phyloP scores from a whole-genome alignment of 495 filamentous ascomycete species.

The Lentithecium fluviatile region DNA sequence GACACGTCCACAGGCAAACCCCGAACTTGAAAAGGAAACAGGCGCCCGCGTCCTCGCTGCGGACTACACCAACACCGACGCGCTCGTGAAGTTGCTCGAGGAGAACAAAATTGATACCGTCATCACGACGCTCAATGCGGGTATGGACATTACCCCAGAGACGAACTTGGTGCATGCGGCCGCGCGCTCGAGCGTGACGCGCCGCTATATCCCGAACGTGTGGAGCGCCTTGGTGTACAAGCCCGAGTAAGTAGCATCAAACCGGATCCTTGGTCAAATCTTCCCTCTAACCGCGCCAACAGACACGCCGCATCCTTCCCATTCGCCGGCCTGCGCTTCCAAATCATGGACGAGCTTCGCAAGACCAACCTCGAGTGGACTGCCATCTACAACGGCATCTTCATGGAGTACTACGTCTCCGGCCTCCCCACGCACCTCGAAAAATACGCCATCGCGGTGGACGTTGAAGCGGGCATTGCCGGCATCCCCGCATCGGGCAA shows the following conservation, averaged over 20 bases:
- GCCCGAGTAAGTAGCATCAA: conserved; percentile 1
- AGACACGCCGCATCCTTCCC: background rate
- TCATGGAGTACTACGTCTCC: conserved; percentile 19
- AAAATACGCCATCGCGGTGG: background rate
- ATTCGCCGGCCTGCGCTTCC: background rate
- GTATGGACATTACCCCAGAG: background rate
- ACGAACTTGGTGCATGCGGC: conserved; percentile 11
- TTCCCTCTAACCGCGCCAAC: too few relatives aligned
- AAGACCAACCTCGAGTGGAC: conserved; percentile 10
- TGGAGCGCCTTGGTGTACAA: conserved; percentile 6
- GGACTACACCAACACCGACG: conserved; percentile 5
- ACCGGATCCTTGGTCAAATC: background rate
- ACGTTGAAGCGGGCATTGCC: conserved; percentile 3
- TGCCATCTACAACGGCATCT: conserved; percentile 12
- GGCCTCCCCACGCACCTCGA: background rate
- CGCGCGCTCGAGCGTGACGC: conserved; percentile 2
- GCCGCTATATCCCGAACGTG: conserved; percentile 16
- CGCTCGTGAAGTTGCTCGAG: conserved; percentile 12
- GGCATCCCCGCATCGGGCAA: conserved; percentile 17
- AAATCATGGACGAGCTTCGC: background rate
- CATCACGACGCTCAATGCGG: conserved; percentile 2
- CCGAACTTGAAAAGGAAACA: conserved; percentile 1
- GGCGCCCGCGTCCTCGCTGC: conserved; percentile 8
- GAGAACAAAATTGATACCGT: conserved; percentile 8
- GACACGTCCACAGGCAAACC: background rate